These are phyloP conservation scores for Yamadazyma atmosphaerica DNA, from an alignment of 1,139 yeast species.

Conservation along the genomic window DNA sequence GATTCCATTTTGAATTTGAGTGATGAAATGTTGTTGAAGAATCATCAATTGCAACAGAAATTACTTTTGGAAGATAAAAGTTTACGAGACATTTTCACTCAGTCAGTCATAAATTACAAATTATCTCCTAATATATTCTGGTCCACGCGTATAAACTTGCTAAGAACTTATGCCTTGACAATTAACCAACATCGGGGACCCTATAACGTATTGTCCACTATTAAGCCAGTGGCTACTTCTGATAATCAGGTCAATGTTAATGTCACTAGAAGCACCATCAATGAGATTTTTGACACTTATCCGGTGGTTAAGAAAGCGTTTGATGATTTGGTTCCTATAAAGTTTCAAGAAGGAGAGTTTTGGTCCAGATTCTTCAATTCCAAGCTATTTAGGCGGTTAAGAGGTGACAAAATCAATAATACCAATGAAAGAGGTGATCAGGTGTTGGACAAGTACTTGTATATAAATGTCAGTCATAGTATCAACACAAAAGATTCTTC, in stretches of 20 bases:
- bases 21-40: constrained; percentile 53
- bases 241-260: constrained; percentile 91
- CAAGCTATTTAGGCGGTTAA: constrained; percentile 75
- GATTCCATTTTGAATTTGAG: constrained; percentile 23
- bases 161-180: constrained; percentile 84
- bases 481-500: constrained; percentile 11
- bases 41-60: constrained; percentile 76
- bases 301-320: constrained; percentile 92
- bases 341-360: constrained; percentile 83
- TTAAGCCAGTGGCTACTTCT: constrained; percentile 87
- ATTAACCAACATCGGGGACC: constrained; percentile 88
- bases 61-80: constrained; percentile 67
- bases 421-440: constrained; percentile 80
- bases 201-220: constrained; percentile 89
- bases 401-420: constrained; percentile 81
- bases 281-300: constrained; percentile 87
- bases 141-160: constrained; percentile 76
- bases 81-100: constrained; percentile 78
- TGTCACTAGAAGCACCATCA: constrained; percentile 86
- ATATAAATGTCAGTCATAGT: constrained; percentile 46
- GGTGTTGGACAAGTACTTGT: constrained; percentile 78
- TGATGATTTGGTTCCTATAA: constrained; percentile 80
- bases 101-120: constrained; percentile 80
- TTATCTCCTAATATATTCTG: constrained; percentile 84
- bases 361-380: constrained; percentile 98